Evolutionary conservation across 2,329 filamentous ascomycete genomes (phyloP), one percentile per base, ranked within the genome.

Genomic region (Fusarium anguioides): DNA sequence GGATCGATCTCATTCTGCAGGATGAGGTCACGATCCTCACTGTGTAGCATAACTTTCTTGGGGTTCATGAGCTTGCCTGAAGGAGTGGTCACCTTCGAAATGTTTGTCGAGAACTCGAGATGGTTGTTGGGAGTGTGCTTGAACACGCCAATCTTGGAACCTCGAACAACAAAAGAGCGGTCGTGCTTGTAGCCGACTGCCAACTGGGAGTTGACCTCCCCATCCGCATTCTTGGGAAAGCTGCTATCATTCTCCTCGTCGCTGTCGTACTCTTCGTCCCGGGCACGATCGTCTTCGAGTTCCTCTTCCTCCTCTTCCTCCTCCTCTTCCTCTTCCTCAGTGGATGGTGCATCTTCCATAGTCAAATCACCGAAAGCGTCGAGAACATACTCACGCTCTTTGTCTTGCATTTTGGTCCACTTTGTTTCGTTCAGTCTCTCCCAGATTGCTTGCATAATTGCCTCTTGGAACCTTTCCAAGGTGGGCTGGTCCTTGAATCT

Each of bases 91-190:
- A 99, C 93, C 79, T 96, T 97, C 63, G 93, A 97, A 74, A 99
- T 99, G 68, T 94, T 98, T 61, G 96, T 99, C 14, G 93, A 93
- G 78, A 98, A 99, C 76, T 98, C 92, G 17, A 99, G 86, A 69
- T 95, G 90, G 77, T 98, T 96, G 80, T 97, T 92, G 1, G 89
- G 84, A 0, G 94, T 97, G 75, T 99, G 96, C 79, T 96, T 98
- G 86, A 99, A 99, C 37, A 99, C 96, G 53, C 96, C 96, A 77
- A 99, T 99, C 85, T 98, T 97, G 72, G 94, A 96, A 29, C 96
- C 96, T 66, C 96, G 91, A 40, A 99, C 94, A 56, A 99, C 96
- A 72, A 98, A 99, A 0, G 96, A 98, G 60, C 96, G 89, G 76
- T 99, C 96, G 69, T 97, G 92, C 79, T 97, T 98, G 81, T 97